Percentiles rank a stretch among this genome's conserved stretches.
These are phyloP conservation scores for Cladorrhinum sp. DNA, from an alignment of 2,329 filamentous ascomycete genomes.

Conservation along the genomic window DNA sequence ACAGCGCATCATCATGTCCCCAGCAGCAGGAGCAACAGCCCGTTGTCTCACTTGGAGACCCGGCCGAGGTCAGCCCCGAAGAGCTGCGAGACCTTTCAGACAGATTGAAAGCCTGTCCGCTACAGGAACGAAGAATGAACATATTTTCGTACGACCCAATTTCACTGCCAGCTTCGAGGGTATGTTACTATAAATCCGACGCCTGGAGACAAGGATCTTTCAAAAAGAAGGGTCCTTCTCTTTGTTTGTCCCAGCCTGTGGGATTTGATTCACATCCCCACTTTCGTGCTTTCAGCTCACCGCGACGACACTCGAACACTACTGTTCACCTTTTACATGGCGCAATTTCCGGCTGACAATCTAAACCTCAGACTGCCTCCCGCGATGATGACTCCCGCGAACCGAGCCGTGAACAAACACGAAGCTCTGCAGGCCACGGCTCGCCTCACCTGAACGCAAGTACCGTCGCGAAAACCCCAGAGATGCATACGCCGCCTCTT, in stretches of 20 bases:
- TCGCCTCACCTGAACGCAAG: slow-evolving; percentile 66
- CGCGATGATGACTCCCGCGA: slow-evolving; percentile 58
- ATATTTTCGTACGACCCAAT: slow-evolving; percentile 89
- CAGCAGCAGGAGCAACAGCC: slow-evolving; percentile 20
- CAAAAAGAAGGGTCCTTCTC: neutral
- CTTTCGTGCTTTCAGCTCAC: neutral
- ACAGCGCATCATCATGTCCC: slow-evolving; percentile 30
- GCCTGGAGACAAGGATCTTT: neutral
- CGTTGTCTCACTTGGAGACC: slow-evolving; percentile 31
- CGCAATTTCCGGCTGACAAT: slow-evolving; percentile 16
- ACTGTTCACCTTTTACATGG: neutral
- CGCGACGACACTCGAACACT: neutral
- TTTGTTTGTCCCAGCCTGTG: neutral
- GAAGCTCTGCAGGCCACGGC: slow-evolving; percentile 60
- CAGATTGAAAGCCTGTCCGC: slow-evolving; percentile 67
- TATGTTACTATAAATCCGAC: slow-evolving; percentile 46
- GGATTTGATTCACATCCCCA: neutral
- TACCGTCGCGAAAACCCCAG: slow-evolving; percentile 45
- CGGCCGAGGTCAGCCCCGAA: slow-evolving; percentile 50
- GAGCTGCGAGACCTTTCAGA: slow-evolving; percentile 70
- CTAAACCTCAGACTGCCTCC: slow-evolving; percentile 51
- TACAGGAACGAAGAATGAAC: slow-evolving; percentile 80
- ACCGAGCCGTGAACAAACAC: slow-evolving; percentile 62
- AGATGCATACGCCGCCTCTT: slow-evolving; percentile 82
- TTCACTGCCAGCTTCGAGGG: slow-evolving; percentile 79